Evolutionary conservation across 148 eudicot species (phyloP).

Genomic region (Drosera capensis): DNA sequence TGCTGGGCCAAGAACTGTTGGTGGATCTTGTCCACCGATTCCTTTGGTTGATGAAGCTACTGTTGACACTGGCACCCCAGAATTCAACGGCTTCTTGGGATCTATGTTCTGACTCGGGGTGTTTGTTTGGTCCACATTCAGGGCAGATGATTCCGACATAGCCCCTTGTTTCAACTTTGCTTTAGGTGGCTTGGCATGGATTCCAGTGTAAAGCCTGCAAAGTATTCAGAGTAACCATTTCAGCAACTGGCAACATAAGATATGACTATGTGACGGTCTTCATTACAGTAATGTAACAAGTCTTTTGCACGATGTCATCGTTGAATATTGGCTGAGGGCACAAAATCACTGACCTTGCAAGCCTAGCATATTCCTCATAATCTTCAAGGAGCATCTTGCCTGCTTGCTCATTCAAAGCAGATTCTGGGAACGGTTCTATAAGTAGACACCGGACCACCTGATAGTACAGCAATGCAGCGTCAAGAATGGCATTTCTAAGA

Average conservation of each 20-base stretch:
- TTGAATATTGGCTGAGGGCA: background rate
- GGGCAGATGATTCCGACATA: slow-evolving; percentile 59
- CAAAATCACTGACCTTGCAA: slow-evolving; percentile 40
- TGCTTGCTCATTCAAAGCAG: slow-evolving; percentile 93
- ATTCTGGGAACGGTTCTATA: slow-evolving; percentile 96
- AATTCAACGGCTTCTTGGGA: slow-evolving; percentile 24
- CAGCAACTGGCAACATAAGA: background rate
- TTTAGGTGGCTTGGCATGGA: slow-evolving; percentile 92
- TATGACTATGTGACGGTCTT: background rate
- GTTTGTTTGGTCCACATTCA: slow-evolving; percentile 58
- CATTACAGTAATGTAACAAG: background rate
- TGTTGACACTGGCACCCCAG: slow-evolving; percentile 21
- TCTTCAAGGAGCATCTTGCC: slow-evolving; percentile 94
- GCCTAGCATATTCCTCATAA: slow-evolving; percentile 91
- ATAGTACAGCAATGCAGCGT: slow-evolving; percentile 1
- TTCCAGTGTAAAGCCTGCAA: slow-evolving; percentile 78
- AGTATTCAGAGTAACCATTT: background rate
- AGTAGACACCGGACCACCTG: slow-evolving; percentile 90
- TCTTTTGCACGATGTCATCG: background rate
- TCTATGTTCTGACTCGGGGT: slow-evolving; percentile 35
- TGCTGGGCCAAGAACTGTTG: slow-evolving; percentile 10
- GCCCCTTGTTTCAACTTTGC: slow-evolving; percentile 62
- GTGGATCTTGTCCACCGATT: slow-evolving; percentile 26
- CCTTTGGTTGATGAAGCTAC: slow-evolving; percentile 31
- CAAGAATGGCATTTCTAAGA: background rate